Evolutionary conservation across 352 stramenopile genomes (phyloP), one percentile per base, ranked within the genome.

Genomic region (Globisporangium solare): DNA sequence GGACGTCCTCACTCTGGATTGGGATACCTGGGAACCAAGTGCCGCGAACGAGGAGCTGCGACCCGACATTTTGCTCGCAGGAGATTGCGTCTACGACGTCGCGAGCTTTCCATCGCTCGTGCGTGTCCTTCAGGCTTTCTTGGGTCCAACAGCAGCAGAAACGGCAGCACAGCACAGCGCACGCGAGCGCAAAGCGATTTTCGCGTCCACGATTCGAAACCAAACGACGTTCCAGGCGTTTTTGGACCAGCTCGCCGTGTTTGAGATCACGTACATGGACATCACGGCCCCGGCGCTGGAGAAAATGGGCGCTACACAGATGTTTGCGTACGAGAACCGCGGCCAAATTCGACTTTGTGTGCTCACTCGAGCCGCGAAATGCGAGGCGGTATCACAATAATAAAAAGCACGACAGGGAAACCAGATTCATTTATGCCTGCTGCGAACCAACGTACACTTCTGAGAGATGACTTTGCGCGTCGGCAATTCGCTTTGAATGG

Each of bases 1-100:
- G 35, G 61, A 78, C 8, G 79, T 88, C 24, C 56, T 83, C 32
- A 65, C 70, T 17, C 63, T 93, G 13, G 80, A 93, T 54, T 93
- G 83, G 83, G 80, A 85, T 8, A 80, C 69, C 0, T 91, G 79
- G 79, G 56, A 86, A 17, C 74, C 67, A 13, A 52, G 55, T 13
- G 60, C 74, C 8, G 56, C 67, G 5, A 50, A 59, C 17, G 63
- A 54, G 6, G 50, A 68, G 15, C 40, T 51, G 4, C 51, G 61
- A 10, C 74, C 71, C 0, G 77, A 91, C 49, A 61, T 93, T 12
- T 45, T 93, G 15, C 63, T 93, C 6, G 83, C 83, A 14, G 83
- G 79, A 37, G 83, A 93, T 60, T 93, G 83, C 48, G 80, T 75
- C 22, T 93, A 93, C 54, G 83, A 93, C 54, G 69, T 93, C 12